Evolutionary conservation across 1,284 basidiomycete species (phyloP).

Genomic region (Puccinia hordei): DNA sequence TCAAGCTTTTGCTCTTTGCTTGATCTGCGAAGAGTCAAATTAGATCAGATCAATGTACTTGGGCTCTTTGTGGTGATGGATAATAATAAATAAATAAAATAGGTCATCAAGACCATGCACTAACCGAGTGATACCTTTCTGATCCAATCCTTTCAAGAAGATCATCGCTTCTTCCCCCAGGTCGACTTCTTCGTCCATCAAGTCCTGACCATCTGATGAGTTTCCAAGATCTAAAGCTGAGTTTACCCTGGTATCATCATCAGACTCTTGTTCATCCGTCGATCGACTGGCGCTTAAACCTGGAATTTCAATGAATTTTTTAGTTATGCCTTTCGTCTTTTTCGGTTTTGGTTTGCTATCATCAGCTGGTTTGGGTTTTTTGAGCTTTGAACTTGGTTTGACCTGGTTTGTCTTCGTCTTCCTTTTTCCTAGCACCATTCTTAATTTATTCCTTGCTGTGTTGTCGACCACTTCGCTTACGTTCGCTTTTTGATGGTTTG

Average conservation of each 20-base stretch:
- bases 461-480: no score
- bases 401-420: neutral
- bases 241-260: neutral
- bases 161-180: conserved; percentile 12
- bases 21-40: neutral
- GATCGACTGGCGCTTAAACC: neutral
- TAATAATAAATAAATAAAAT: neutral
- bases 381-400: neutral
- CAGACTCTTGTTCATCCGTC: neutral
- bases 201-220: neutral
- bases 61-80: neutral
- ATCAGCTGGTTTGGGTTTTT: neutral
- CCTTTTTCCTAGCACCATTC: conserved; percentile 16
- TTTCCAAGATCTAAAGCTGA: neutral
- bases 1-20: conserved; percentile 37
- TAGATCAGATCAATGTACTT: neutral
- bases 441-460: no score
- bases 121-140: conserved; percentile 49
- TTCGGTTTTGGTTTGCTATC: neutral
- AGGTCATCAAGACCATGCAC: neutral
- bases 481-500: no score
- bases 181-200: conserved; percentile 34
- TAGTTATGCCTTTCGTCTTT: conserved; percentile 19
- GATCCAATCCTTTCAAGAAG: conserved; percentile 46
- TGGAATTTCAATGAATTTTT: conserved; percentile 33